phyloP scores from a whole-genome alignment of 23 red algal species.

The Gracilaria domingensis region DNA sequence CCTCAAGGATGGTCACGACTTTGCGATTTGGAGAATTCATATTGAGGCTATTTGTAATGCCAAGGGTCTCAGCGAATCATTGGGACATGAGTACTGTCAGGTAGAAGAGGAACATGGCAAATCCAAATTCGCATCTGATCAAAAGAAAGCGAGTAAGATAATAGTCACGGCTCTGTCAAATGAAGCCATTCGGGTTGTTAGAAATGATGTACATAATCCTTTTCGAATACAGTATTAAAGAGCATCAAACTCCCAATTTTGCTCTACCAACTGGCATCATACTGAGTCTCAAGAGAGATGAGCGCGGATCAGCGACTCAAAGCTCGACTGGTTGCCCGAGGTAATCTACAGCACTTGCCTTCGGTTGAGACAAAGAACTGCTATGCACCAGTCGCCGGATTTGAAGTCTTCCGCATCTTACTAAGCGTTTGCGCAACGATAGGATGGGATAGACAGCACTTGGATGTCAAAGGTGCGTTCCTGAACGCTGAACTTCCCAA shows the following conservation, averaged over 20 bases:
- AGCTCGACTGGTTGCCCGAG: constrained; percentile 34
- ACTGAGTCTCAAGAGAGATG: constrained; percentile 50
- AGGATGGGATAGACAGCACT: background rate
- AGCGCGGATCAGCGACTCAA: constrained; percentile 25
- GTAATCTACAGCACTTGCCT: constrained; percentile 26
- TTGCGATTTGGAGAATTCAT: background rate
- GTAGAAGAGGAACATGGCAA: background rate
- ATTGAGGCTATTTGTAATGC: constrained; percentile 12
- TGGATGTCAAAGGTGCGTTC: too few relatives aligned
- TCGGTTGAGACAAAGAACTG: background rate
- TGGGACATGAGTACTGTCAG: background rate
- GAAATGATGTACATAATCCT: constrained; percentile 9
- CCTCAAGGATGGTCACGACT: constrained; percentile 21
- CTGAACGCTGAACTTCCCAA: constrained; percentile 9
- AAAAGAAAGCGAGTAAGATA: constrained; percentile 25
- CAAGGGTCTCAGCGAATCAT: background rate
- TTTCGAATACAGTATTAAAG: background rate
- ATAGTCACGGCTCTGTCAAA: constrained; percentile 34
- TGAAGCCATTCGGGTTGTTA: background rate
- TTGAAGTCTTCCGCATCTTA: constrained; percentile 18
- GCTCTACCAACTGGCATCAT: constrained; percentile 33
- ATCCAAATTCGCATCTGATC: background rate
- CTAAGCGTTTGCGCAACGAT: too few relatives aligned
- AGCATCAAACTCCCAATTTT: background rate
- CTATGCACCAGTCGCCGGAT: constrained; percentile 11